Conservation (phyloP, 1,139 yeast species). For the Taphrina pruni region DNA sequence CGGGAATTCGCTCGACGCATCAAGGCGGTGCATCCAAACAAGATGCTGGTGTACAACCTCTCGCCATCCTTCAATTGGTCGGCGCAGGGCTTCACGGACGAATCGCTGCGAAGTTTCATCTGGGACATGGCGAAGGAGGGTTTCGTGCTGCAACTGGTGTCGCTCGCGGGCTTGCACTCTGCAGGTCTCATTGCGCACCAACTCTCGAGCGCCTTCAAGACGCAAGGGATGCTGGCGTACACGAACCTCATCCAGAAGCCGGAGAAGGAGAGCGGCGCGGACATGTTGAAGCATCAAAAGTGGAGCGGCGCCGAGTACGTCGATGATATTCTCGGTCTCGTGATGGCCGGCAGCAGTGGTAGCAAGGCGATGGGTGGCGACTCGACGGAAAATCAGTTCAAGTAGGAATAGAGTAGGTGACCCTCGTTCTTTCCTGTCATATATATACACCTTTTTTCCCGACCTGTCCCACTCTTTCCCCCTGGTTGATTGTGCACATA, state of each 20-base stretch:
- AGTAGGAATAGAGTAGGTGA: not conserved
- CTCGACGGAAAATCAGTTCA: slow-evolving; percentile 38
- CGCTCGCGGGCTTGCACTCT: slow-evolving; percentile 63
- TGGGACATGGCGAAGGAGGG: slow-evolving; percentile 64
- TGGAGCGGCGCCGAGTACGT: slow-evolving; percentile 66
- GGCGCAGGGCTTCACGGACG: slow-evolving; percentile 60
- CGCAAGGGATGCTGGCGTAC: slow-evolving; percentile 65
- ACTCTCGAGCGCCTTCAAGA: slow-evolving; percentile 35
- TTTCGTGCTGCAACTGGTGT: slow-evolving; percentile 61
- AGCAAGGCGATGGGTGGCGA: slow-evolving; percentile 37
- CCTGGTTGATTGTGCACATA: not conserved
- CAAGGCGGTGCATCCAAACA: slow-evolving; percentile 59
- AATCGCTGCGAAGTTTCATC: slow-evolving; percentile 58
- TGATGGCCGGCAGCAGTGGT: slow-evolving; percentile 54
- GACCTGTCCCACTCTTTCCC: too few species aligned
- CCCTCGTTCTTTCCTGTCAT: too few species aligned
- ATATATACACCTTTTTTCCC: not conserved
- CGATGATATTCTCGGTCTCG: slow-evolving; percentile 57
- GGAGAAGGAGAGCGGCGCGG: slow-evolving; percentile 58
- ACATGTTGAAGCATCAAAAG: slow-evolving; percentile 63
- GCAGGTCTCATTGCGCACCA: slow-evolving; percentile 57
- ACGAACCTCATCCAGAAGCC: slow-evolving; percentile 59
- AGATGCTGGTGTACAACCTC: slow-evolving; percentile 64
- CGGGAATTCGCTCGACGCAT: slow-evolving; percentile 58
- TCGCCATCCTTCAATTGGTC: slow-evolving; percentile 67